A percentile compares a stretch with the other conserved stretches of the same genome.
These are phyloP conservation scores for Pisolithus sp. DNA, from an alignment of 768 basidiomycete genomes.

Conservation along the genomic window DNA sequence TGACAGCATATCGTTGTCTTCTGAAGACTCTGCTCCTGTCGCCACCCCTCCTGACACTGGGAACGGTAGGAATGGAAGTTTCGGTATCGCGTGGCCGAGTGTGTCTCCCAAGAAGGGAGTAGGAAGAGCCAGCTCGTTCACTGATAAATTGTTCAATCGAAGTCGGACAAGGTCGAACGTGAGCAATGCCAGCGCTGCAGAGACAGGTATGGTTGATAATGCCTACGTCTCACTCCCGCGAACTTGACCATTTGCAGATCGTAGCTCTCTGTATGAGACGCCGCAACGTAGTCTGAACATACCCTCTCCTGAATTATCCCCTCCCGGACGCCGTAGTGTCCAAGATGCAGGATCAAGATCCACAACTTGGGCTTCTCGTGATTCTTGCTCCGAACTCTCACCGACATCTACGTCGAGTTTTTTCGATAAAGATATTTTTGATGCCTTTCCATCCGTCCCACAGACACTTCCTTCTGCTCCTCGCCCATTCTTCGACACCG, in stretches of 20 bases:
- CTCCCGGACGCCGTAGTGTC: constrained; percentile 8
- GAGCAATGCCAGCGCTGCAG: constrained; percentile 41
- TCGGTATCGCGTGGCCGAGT: constrained; percentile 41
- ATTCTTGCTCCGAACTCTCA: constrained; percentile 38
- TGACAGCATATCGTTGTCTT: constrained; percentile 59
- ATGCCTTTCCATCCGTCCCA: constrained; percentile 70
- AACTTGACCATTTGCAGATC: constrained; percentile 13
- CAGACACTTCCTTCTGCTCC: constrained; percentile 35
- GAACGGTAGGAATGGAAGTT: constrained; percentile 20
- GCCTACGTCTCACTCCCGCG: background rate
- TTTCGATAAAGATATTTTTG: constrained; percentile 57
- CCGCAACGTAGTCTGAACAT: constrained; percentile 20
- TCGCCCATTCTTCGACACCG: constrained; percentile 10
- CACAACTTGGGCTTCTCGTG: constrained; percentile 39
- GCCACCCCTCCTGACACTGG: constrained; percentile 50
- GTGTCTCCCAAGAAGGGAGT: constrained; percentile 49
- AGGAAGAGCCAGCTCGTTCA: constrained; percentile 51
- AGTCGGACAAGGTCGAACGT: constrained; percentile 47
- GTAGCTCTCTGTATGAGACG: constrained; percentile 21
- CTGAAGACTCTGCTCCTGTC: constrained; percentile 61
- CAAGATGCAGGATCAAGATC: constrained; percentile 25
- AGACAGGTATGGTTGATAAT: constrained; percentile 33
- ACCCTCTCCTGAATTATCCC: constrained; percentile 15
- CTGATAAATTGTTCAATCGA: constrained; percentile 53
- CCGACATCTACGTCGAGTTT: constrained; percentile 16